Base-by-base conservation (phyloP, 2,329 filamentous ascomycete genomes). In the Cladosporium sp. region DNA sequence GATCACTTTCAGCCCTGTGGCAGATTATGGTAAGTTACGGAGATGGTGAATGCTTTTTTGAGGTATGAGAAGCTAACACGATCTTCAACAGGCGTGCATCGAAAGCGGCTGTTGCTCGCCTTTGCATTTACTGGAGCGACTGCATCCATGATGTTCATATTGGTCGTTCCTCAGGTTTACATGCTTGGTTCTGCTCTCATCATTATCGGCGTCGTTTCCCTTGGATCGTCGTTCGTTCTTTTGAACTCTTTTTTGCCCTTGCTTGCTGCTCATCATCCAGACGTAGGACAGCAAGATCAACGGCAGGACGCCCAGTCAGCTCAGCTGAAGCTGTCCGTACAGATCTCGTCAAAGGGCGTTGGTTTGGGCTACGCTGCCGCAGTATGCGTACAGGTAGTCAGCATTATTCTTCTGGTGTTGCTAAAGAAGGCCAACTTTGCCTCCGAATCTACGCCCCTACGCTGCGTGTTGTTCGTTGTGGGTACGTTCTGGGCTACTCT, bases 181-280 rank as follows among this genome's bases (percentile, higher is more conserved):
- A 70, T 95, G 3, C 68, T 95, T 6, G 91, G 86, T 19, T 86
- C 86, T 0, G 58, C 95, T 3, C 76, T 95, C 38, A 89, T 89
- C 28, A 86, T 96, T 58, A 74, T 95, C 38, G 86, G 89, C 40
- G 95, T 96, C 64, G 91, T 88, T 1, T 90, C 88, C 37, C 89
- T 95, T 60, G 92, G 92, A 14, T 90, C 89, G n/a, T 95, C 89
- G 0, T 96, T 95, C 68, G 91, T 95, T 2, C 75, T 97, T n/a
- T 76, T 96, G 19, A 97, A 97, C 72, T 93, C 90, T 0, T 96
- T 95, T 61, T 74, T 97, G 18, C 92, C 92, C 0, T 76, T 96
- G 2, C 77, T 96, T 10, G 90, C 95, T 44, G 81, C 89, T 40
- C 84, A 95, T 61, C 87, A 95, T 66, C 85, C 87, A 11, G 67